Evolutionary conservation across 1,284 basidiomycete species (phyloP), one percentile per base, ranked within the genome.

Genomic region (Baeospora myosura): DNA sequence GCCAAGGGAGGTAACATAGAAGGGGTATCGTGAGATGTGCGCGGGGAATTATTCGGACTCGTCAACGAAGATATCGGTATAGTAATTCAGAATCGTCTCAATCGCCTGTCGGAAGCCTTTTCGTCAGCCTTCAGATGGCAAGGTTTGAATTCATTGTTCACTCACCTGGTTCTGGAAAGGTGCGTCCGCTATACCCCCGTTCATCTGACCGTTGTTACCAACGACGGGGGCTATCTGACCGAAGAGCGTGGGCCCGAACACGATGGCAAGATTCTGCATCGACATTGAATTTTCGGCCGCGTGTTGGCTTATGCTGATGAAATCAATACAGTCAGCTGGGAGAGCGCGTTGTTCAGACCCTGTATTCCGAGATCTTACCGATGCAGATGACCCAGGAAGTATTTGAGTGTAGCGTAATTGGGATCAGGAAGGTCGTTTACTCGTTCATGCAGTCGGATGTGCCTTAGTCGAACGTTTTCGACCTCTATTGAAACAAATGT

Each of bases 391-490:
- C 87, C 92, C 75, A 99, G 78, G 58, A 98, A 86, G 62, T 78
- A 97, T 61, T 98, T 98, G 41, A 98, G 72, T 1, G 95, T 97
- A 1, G 96, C 91, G 57, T 99, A 99, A 63, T 98, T 97, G 10
- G 96, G 79, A 65, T 99, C 95, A 3, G 95, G 96, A 40, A 99
- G 72, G 52, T 97, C 94, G 58, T 99, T 98, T 38, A 99, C 94
- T 40, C 89, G 81, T 60, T 98, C 95, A 56, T 99, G 95, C 45
- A 98, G 67, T 38, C 93, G 78, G 50, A 98, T 97, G 56, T 98
- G 94, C 48, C 94, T 77, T 50, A 97, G 65, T 41, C 94, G 78
- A 53, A 95, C 90, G 55, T 95, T 94, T 40, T 97, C 93, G 51
- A 92, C 89, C 58, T 85, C 92, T 94, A 28, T 37, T 47, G 50